Conservation (phyloP, 139 green algal species). For the Ettlia oleoabundans region DNA sequence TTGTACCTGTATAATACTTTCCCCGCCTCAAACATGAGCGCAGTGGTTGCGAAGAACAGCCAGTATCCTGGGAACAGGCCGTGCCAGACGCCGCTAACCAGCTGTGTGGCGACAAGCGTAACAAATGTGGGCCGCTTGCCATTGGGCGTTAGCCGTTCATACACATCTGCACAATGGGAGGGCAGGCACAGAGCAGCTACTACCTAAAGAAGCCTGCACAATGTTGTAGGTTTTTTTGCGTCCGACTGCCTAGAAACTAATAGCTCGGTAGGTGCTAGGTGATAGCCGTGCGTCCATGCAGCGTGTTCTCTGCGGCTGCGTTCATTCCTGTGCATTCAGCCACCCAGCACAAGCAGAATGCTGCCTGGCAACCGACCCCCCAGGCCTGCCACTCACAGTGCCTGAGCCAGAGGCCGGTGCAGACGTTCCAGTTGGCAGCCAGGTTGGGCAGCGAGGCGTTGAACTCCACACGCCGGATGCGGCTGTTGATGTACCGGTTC, state of each 20-base stretch:
- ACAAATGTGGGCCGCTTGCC: slow-evolving; percentile 65
- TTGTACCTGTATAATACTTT: slow-evolving; percentile 29
- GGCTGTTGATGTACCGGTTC: slow-evolving; percentile 77
- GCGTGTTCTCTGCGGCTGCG: background rate
- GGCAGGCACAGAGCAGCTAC: background rate
- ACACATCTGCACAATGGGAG: slow-evolving; percentile 72
- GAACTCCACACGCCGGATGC: slow-evolving; percentile 73
- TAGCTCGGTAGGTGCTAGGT: too few relatives aligned
- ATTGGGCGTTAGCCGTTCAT: slow-evolving; percentile 77
- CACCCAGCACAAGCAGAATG: too few relatives aligned
- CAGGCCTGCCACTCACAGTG: slow-evolving; percentile 57
- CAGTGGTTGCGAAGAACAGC: slow-evolving; percentile 17
- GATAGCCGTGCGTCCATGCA: background rate
- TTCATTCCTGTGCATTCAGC: background rate
- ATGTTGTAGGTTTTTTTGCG: too few relatives aligned
- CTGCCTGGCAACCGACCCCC: too few relatives aligned
- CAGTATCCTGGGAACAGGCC: slow-evolving; percentile 71
- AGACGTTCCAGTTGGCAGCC: slow-evolving; percentile 77
- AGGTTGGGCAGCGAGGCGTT: slow-evolving; percentile 65
- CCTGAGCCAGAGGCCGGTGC: slow-evolving; percentile 77
- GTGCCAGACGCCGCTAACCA: slow-evolving; percentile 85
- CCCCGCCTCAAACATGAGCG: slow-evolving; percentile 32
- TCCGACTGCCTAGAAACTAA: too few relatives aligned
- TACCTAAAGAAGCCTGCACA: background rate
- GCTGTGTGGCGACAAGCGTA: slow-evolving; percentile 80